Conservation (phyloP, 2,329 filamentous ascomycete species). For the Aureobasidium musti region DNA sequence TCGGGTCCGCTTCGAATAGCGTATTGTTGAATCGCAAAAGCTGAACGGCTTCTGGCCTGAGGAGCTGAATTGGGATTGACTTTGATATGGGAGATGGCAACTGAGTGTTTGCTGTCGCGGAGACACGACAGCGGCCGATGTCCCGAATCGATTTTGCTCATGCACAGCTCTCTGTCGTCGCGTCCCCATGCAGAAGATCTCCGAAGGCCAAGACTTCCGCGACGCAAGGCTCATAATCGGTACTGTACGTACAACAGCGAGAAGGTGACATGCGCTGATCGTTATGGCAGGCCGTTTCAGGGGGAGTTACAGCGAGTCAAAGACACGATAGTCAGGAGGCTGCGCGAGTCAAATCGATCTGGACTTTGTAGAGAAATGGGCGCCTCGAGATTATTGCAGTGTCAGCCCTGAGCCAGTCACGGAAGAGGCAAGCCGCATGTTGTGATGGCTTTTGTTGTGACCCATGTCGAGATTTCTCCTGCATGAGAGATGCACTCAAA, state of each 20-base stretch:
- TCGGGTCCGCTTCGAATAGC: not conserved
- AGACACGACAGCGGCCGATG: not conserved
- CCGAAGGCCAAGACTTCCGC: not conserved
- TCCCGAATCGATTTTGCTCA: conserved; percentile 9
- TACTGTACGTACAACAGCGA: conserved; percentile 3
- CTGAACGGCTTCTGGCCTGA: not conserved
- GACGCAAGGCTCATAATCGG: conserved; percentile 5
- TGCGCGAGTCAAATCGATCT: conserved; percentile 11
- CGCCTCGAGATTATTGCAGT: conserved; percentile 6
- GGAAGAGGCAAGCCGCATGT: conserved; percentile 17
- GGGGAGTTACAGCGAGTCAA: conserved; percentile 17
- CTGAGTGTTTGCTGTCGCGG: not conserved
- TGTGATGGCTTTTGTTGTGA: conserved; percentile 3
- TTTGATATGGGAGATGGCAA: too few species aligned
- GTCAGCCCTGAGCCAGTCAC: not conserved
- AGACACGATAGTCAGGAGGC: not conserved
- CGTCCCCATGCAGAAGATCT: not conserved
- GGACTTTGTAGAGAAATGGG: not conserved
- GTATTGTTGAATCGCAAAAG: not conserved
- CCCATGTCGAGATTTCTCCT: conserved; percentile 8
- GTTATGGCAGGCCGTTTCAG: conserved; percentile 20
- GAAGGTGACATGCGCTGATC: conserved; percentile 16
- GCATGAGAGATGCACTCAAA: conserved; percentile 11
- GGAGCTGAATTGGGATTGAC: not conserved
- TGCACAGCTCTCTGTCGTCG: not conserved